A percentile compares a stretch with the other conserved stretches of the same genome.
These are phyloP conservation scores for carrot (Daucus carota) DNA, from an alignment of 129 eudicot genomes.

Conservation along the genomic window DNA sequence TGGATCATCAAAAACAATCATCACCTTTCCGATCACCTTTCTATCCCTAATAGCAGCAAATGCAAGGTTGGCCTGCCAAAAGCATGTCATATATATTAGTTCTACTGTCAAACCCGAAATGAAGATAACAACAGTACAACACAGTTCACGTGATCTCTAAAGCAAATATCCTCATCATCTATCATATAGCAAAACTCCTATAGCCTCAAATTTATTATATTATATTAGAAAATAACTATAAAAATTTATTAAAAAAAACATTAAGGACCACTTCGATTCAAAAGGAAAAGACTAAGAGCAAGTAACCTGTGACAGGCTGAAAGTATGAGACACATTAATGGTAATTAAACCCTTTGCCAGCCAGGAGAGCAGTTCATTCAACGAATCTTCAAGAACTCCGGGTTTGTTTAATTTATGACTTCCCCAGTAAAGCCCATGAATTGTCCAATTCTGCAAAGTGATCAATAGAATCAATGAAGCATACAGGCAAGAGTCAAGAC, in stretches of 20 bases:
- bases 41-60: constrained; percentile 76
- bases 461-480: neutral
- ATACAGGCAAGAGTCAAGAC: neutral
- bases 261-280: neutral
- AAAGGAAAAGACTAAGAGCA: neutral
- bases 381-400: constrained; percentile 62
- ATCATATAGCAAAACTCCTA: neutral
- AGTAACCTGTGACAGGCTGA: constrained; percentile 62
- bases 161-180: neutral
- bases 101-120: neutral
- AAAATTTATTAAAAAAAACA: neutral
- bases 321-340: constrained; percentile 65
- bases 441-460: constrained; percentile 75
- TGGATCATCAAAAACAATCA: constrained; percentile 58
- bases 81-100: constrained; percentile 2
- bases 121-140: neutral
- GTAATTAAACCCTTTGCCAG: constrained; percentile 59
- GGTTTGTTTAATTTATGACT: constrained; percentile 60
- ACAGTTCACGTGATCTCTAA: neutral
- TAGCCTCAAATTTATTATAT: neutral
- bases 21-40: constrained; percentile 85
- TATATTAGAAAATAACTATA: neutral
- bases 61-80: constrained; percentile 70
- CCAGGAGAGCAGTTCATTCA: constrained; percentile 83
- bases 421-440: constrained; percentile 98